phyloP scores from a whole-genome alignment of 2,329 filamentous ascomycete species.

The Penicillium brevicompactum region DNA sequence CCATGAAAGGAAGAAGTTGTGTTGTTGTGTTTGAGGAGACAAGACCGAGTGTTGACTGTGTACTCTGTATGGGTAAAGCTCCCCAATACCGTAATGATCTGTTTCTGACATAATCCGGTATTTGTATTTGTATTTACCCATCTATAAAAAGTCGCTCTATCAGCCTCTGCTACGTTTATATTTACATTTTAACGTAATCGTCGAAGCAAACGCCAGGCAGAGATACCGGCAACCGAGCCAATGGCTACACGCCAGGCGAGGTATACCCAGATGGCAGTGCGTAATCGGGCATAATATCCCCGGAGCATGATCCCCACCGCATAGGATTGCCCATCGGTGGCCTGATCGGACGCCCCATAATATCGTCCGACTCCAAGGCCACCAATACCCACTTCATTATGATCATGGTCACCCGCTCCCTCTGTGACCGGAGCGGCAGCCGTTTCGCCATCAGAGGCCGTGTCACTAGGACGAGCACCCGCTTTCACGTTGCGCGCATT shows the following conservation, averaged over 20 bases:
- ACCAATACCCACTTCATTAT: constrained; percentile 42
- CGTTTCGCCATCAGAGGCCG: constrained; percentile 37
- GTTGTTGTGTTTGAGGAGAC: background rate
- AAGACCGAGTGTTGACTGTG: background rate
- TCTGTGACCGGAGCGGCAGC: constrained; percentile 33
- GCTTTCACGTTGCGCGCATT: constrained; percentile 46
- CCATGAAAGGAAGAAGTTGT: constrained; percentile 47
- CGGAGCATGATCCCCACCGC: constrained; percentile 45
- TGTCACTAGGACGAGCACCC: constrained; percentile 33
- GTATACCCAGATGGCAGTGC: constrained; percentile 43
- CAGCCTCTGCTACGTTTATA: background rate
- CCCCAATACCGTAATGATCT: background rate
- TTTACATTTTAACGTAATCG: constrained; percentile 8
- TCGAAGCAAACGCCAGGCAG: constrained; percentile 33
- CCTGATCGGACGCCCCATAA: constrained; percentile 29
- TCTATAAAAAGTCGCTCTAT: background rate
- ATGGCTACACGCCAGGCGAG: constrained; percentile 40
- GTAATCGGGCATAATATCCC: constrained; percentile 47
- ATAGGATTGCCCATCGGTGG: constrained; percentile 32
- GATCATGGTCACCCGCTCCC: constrained; percentile 23
- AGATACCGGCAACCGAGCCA: constrained; percentile 32
- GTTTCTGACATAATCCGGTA: constrained; percentile 2
- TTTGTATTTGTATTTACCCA: background rate
- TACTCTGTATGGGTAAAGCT: background rate
- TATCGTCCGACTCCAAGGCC: constrained; percentile 41